These are phyloP conservation scores for Russula vinacea DNA, from an alignment of 768 basidiomycete genomes.

Conservation along the genomic window DNA sequence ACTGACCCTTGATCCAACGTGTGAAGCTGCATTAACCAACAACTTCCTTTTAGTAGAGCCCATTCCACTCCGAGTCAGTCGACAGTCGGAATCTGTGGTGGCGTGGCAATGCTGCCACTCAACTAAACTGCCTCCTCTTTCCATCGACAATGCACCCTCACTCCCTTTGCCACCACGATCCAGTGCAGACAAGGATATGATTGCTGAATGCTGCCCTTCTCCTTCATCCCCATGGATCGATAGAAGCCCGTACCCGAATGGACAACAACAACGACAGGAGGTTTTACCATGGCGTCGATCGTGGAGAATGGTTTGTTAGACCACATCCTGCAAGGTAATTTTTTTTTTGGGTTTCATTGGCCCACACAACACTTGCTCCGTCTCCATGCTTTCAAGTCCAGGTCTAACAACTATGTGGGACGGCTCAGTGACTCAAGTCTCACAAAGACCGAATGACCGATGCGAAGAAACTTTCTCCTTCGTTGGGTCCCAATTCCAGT, in stretches of 20 bases:
- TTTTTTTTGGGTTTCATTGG: constrained; percentile 19
- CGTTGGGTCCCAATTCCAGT: not conserved
- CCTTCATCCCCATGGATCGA: not conserved
- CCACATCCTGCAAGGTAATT: constrained; percentile 17
- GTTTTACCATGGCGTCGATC: not conserved
- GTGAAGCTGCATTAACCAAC: too few species aligned
- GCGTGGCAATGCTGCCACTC: too few species aligned
- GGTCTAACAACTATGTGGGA: not conserved
- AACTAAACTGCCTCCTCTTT: too few species aligned
- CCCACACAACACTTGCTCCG: constrained; percentile 12
- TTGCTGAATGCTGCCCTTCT: not conserved
- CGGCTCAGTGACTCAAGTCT: not conserved
- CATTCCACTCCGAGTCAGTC: too few species aligned
- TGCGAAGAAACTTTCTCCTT: not conserved
- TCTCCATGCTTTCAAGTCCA: not conserved
- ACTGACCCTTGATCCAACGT: too few species aligned
- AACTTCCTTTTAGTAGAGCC: too few species aligned
- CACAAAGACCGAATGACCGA: not conserved
- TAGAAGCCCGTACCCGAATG: constrained; percentile 1
- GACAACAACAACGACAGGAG: not conserved
- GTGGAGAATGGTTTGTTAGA: constrained; percentile 10
- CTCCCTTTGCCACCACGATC: constrained; percentile 33
- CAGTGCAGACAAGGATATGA: constrained; percentile 9
- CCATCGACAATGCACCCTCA: too few species aligned
- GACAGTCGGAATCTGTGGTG: too few species aligned